Conservation (phyloP, 2,329 filamentous ascomycete genomes). For the Trichoderma brevicompactum region DNA sequence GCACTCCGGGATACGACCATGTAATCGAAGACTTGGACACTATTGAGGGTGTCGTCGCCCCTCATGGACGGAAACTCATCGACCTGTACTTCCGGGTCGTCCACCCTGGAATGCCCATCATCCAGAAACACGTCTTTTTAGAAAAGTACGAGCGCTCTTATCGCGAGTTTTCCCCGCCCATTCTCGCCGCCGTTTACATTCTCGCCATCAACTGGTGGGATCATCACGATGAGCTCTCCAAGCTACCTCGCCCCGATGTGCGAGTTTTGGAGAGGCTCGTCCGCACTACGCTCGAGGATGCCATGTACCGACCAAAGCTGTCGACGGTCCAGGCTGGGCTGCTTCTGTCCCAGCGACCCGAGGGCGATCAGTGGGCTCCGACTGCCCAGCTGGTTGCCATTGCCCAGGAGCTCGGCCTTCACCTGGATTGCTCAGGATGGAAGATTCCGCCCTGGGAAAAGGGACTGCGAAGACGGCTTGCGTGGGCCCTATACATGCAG, state of each 20-base stretch:
- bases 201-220: conserved; percentile 90
- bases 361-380: conserved; percentile 79
- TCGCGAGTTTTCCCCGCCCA: conserved; percentile 73
- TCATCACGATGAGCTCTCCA: conserved; percentile 68
- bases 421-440: conserved; percentile 86
- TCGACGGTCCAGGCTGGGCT: conserved; percentile 80
- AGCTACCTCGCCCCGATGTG: conserved; percentile 71
- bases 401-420: conserved; percentile 83
- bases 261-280: conserved; percentile 74
- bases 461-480: conserved; percentile 79
- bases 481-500: conserved; percentile 93
- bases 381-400: conserved; percentile 88
- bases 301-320: conserved; percentile 80
- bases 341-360: conserved; percentile 73
- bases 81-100: conserved; percentile 82
- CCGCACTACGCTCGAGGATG: conserved; percentile 71
- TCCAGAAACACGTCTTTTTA: conserved; percentile 79
- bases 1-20: conserved; percentile 73
- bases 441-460: conserved; percentile 88
- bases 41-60: conserved; percentile 75
- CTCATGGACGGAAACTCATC: conserved; percentile 76
- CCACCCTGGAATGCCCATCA: conserved; percentile 80
- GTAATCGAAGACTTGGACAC: conserved; percentile 69
- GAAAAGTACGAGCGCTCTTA: conserved; percentile 77
- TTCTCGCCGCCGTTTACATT: conserved; percentile 81